phyloP scores from a whole-genome alignment of 1,139 yeast species.

The Suhomyces atakaporum region DNA sequence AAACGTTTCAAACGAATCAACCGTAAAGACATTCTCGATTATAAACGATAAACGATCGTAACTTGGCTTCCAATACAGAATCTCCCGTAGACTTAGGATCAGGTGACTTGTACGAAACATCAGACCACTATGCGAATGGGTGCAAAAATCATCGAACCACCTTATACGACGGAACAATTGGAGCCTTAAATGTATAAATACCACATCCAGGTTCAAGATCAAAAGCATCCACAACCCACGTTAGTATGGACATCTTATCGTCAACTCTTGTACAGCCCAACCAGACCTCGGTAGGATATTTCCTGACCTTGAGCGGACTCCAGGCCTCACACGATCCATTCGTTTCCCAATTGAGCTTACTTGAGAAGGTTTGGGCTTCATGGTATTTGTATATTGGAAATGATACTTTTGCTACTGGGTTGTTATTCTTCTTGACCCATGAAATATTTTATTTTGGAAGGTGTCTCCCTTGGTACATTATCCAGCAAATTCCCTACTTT shows the following conservation, averaged over 20 bases:
- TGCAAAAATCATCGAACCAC: constrained; percentile 8
- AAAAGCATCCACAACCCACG: neutral
- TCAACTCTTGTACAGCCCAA: constrained; percentile 1
- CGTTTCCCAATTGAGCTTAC: constrained; percentile 22
- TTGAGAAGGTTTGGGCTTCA: constrained; percentile 75
- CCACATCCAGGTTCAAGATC: neutral
- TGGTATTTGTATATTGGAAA: constrained; percentile 75
- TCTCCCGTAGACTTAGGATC: no score
- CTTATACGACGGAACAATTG: constrained; percentile 10
- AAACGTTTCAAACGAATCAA: no score
- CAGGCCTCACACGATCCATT: constrained; percentile 5
- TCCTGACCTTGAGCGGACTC: constrained; percentile 6
- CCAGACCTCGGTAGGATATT: constrained; percentile 4
- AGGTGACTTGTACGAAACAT: constrained; percentile 6
- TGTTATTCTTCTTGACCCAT: constrained; percentile 70
- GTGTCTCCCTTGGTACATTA: constrained; percentile 80
- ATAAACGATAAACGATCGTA: no score
- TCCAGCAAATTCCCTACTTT: constrained; percentile 76
- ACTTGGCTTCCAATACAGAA: no score
- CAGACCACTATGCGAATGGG: constrained; percentile 10
- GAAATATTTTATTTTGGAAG: constrained; percentile 84
- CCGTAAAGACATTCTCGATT: no score
- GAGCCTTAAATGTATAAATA: no score
- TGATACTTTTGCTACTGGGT: constrained; percentile 81
- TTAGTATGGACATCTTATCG: constrained; percentile 3